Percentiles rank a stretch among this genome's conserved stretches.
These are phyloP conservation scores for Monosporascus sp. DNA, from an alignment of 2,329 filamentous ascomycete species.

Conservation along the genomic window DNA sequence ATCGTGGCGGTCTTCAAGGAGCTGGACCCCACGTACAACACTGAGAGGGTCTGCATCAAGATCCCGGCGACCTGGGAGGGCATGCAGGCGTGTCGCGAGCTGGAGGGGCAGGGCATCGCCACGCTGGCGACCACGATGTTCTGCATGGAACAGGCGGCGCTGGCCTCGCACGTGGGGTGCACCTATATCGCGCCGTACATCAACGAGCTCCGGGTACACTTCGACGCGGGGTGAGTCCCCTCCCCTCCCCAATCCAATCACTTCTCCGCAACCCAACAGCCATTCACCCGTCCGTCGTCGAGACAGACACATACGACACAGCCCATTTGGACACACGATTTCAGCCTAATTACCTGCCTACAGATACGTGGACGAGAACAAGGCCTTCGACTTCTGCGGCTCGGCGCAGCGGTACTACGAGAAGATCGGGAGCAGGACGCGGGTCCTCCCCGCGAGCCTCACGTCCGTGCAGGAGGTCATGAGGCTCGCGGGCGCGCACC, in stretches of 20 bases:
- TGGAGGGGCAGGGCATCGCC: conserved; percentile 49
- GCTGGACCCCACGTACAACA: conserved; percentile 38
- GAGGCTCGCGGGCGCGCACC: conserved; percentile 49
- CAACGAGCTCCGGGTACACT: conserved; percentile 60
- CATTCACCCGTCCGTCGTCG: no score
- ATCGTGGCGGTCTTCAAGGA: conserved; percentile 43
- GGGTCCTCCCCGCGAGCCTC: conserved; percentile 52
- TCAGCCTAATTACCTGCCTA: not conserved
- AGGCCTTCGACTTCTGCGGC: conserved; percentile 45
- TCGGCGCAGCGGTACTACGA: conserved; percentile 49
- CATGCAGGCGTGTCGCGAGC: conserved; percentile 49
- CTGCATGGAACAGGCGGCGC: conserved; percentile 52
- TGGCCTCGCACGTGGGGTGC: conserved; percentile 53
- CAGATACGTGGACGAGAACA: conserved; percentile 43
- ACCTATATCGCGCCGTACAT: conserved; percentile 62
- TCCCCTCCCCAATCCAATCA: not conserved
- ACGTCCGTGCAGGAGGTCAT: conserved; percentile 55
- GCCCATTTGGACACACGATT: not conserved
- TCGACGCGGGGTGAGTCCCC: conserved; percentile 40
- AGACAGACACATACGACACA: no score
- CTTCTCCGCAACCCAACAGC: not conserved
- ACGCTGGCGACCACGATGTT: conserved; percentile 61
- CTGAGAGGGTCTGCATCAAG: conserved; percentile 54
- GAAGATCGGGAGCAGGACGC: conserved; percentile 34
- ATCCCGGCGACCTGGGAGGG: conserved; percentile 61